Evolutionary conservation across 1,284 basidiomycete genomes (phyloP), one percentile per base, ranked within the genome.

Genomic region (Ganoderma boninense): DNA sequence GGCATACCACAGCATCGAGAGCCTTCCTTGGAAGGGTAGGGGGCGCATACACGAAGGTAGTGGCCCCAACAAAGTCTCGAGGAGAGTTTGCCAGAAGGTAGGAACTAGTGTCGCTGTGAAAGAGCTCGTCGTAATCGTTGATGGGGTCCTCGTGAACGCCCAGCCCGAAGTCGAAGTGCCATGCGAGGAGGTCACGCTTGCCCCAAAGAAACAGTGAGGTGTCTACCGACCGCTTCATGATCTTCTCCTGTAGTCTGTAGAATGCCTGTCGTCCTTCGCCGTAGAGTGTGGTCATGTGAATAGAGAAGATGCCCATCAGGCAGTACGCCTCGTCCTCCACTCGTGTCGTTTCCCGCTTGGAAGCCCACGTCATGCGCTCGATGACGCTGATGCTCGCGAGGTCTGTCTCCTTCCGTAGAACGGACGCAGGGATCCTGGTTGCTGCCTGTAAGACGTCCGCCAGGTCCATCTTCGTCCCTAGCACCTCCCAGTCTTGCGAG

Each of bases 331-430:
- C 62, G 62, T 71, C 70, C 38, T 71, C 70, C 6, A 40, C n/a
- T 5, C 70, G 64, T 49, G 68, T 66, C 32, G 70, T 69, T 35
- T 62, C 29, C 20, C 70, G 65, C 23, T 32, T 2, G 16, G 67
- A 44, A 7, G 70, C 70, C 70, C 70, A 71, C 32, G 70, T 57
- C 70, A 71, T 71, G 20, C 70, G 54, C 32, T 65, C 64, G 32
- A 67, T 67, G 43, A 71, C 32, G 62, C 67, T 71, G n/a, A 67
- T 32, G 42, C 64, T 56, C 2, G 66, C 26, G 4, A 67, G 44
- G 42, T 65, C 49, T 16, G 20, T 59, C 10, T 62, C 56, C 32
- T 64, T 64, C 10, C 46, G 60, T 4, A 70, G 59, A 10, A 70
- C 62, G 23, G 54, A 61, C 14, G 29, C 57, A 32, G 66, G 65